Evolutionary conservation across 1,284 basidiomycete species (phyloP).

Genomic region (Trichosporon asahii): DNA sequence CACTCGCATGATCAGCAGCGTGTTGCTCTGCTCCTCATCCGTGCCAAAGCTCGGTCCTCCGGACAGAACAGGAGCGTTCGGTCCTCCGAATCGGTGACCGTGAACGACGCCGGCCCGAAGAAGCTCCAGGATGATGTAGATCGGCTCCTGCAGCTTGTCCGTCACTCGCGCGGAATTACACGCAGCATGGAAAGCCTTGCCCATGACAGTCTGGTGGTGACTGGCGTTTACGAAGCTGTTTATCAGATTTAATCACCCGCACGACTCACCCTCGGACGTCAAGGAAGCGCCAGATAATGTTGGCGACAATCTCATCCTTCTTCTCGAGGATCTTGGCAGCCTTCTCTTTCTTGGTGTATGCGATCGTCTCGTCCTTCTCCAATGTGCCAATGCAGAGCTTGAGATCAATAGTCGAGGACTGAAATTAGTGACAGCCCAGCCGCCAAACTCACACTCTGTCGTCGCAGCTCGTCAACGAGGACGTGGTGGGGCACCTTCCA

Average conservation of each 20-base stretch:
- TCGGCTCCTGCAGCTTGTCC: conserved; percentile 96
- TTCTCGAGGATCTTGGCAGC: conserved; percentile 86
- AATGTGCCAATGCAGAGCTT: conserved; percentile 91
- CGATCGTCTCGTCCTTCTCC: conserved; percentile 68
- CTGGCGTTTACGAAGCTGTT: conserved; percentile 72
- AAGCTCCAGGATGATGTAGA: conserved; percentile 88
- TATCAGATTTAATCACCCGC: not conserved
- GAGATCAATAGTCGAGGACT: conserved; percentile 97
- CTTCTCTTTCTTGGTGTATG: conserved; percentile 69
- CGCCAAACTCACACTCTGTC: conserved; percentile 81
- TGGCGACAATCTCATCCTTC: conserved; percentile 97
- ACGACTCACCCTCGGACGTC: conserved; percentile 78
- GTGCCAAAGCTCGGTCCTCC: conserved; percentile 89
- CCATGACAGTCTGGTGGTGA: conserved; percentile 84
- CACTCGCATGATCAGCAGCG: conserved; percentile 93
- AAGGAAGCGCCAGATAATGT: conserved; percentile 96
- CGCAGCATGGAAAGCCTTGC: conserved; percentile 82
- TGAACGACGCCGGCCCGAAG: conserved; percentile 93
- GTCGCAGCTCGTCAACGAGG: conserved; percentile 89
- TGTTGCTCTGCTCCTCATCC: conserved; percentile 86
- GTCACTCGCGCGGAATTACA: conserved; percentile 75
- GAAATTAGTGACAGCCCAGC: not conserved
- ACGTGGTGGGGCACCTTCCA: conserved; percentile 87
- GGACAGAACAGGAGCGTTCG: conserved; percentile 64
- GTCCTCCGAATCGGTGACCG: conserved; percentile 81